Evolutionary conservation across 1,284 basidiomycete species (phyloP).

Genomic region (Leccinum cinnamomeum): DNA sequence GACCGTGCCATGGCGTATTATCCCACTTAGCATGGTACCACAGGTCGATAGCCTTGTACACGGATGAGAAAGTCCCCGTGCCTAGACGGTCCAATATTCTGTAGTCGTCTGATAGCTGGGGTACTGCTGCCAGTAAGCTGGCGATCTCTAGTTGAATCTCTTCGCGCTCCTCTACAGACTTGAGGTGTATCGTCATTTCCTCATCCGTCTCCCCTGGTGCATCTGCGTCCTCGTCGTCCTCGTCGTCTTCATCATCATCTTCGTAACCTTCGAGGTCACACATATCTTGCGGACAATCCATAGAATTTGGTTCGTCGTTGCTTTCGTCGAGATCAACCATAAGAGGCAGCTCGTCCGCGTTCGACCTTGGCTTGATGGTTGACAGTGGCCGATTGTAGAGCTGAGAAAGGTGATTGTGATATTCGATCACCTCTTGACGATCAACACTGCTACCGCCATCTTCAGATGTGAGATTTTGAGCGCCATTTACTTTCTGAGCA

Average conservation of each 20-base stretch:
- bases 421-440: slow-evolving; percentile 43
- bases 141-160: slow-evolving; percentile 79
- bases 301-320: slow-evolving; percentile 48
- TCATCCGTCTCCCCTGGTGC: slow-evolving; percentile 52
- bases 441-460: slow-evolving; percentile 43
- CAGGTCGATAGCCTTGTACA: slow-evolving; percentile 94
- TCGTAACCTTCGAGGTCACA: slow-evolving; percentile 38
- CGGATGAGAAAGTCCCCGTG: slow-evolving; percentile 97
- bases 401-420: slow-evolving; percentile 53
- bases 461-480: slow-evolving; percentile 31
- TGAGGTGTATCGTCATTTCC: slow-evolving; percentile 54
- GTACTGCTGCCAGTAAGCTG: slow-evolving; percentile 61
- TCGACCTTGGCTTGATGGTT: slow-evolving; percentile 20
- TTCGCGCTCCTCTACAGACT: slow-evolving; percentile 65
- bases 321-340: slow-evolving; percentile 51
- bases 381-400: slow-evolving; percentile 30
- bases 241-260: slow-evolving; percentile 37
- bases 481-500: slow-evolving; percentile 31
- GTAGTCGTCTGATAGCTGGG: slow-evolving; percentile 69
- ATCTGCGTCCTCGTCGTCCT: slow-evolving; percentile 35
- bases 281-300: slow-evolving; percentile 38
- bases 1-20: slow-evolving; percentile 79
- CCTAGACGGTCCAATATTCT: slow-evolving; percentile 88
- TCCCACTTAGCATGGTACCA: slow-evolving; percentile 76
- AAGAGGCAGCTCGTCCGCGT: slow-evolving; percentile 27